These are phyloP conservation scores for Magnusiomyces ingens DNA, from an alignment of 1,139 yeast genomes.

Conservation along the genomic window DNA sequence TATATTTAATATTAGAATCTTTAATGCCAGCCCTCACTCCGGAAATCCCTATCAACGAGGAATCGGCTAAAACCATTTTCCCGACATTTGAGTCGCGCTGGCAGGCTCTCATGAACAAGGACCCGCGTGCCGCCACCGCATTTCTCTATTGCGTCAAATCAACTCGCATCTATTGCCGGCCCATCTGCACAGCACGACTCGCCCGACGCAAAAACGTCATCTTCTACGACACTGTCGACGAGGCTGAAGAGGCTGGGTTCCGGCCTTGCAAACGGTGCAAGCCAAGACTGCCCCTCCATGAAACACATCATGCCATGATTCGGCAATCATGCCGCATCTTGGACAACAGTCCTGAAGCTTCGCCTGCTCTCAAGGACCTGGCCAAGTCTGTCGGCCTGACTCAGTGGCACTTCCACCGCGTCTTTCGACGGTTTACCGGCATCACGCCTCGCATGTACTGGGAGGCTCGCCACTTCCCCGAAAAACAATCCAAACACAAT, in stretches of 20 bases:
- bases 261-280: conserved; percentile 26
- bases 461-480: conserved; percentile 14
- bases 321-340: conserved; percentile 16
- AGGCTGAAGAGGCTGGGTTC: conserved; percentile 21
- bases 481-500: conserved; percentile 2
- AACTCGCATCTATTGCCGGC: conserved; percentile 25
- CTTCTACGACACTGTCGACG: conserved; percentile 18
- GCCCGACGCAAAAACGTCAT: conserved; percentile 21
- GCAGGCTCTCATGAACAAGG: conserved; percentile 21
- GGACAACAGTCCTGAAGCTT: conserved; percentile 14
- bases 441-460: conserved; percentile 16
- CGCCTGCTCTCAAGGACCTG: conserved; percentile 18
- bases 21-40: conserved; percentile 5
- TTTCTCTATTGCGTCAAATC: conserved; percentile 24
- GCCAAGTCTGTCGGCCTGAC: conserved; percentile 23
- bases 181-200: conserved; percentile 23
- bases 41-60: conserved; percentile 4
- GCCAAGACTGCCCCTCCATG: conserved; percentile 21
- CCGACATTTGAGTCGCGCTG: conserved; percentile 18
- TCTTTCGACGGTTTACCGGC: conserved; percentile 27
- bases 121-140: conserved; percentile 24
- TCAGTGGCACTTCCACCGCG: conserved; percentile 30
- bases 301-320: conserved; percentile 20
- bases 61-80: conserved; percentile 6
- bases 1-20: no score